Evolutionary conservation across 345 rosid genomes (phyloP), one percentile per base, ranked within the genome.

Genomic region (Pseudoturritis turrita): DNA sequence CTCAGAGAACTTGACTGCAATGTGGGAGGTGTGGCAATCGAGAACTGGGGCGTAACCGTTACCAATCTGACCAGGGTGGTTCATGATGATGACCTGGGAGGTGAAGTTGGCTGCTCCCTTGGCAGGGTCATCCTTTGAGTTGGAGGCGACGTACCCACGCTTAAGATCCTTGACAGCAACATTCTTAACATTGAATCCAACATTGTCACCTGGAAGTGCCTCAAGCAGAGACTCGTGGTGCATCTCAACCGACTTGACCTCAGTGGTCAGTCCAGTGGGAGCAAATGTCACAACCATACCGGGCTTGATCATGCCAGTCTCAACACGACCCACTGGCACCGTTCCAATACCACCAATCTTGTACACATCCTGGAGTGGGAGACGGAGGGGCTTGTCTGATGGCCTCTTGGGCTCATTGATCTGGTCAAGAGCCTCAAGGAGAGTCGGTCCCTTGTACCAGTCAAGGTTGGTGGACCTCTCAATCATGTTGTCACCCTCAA

Each of bases 41-140:
- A 90, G 89, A 0, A 88, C 97, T 0, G 97, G 97, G 12, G 97
- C 97, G 41, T 90, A 88, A 0, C 97, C 97, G 1, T 85, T 90
- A 57, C 97, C 97, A 5, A 90, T 90, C 81, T 90, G 97, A 0
- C 97, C 97, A 6, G 97, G 97, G 79, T 90, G 97, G 78, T 89
- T 89, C 92, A 89, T 89, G 86, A 89, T 89, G 65, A 89, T 89
- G 36, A 89, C 96, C 26, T 89, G 96, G 54, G 96, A 62, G 8
- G 92, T 87, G 83, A 89, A 89, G 81, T 53, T 85, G 11, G 89
- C 89, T 0, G 96, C 92, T n/a, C 74, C 96, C 83, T 71, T 89
- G 40, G 96, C 86, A 3, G 96, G 96, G 63, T 89, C 96, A n/a
- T 89, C 96, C 85, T 89, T 89, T 13, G 96, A 87, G 83, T 89